Evolutionary conservation across 495 filamentous ascomycete genomes (phyloP).

Genomic region (Trichoderma asperelloides): DNA sequence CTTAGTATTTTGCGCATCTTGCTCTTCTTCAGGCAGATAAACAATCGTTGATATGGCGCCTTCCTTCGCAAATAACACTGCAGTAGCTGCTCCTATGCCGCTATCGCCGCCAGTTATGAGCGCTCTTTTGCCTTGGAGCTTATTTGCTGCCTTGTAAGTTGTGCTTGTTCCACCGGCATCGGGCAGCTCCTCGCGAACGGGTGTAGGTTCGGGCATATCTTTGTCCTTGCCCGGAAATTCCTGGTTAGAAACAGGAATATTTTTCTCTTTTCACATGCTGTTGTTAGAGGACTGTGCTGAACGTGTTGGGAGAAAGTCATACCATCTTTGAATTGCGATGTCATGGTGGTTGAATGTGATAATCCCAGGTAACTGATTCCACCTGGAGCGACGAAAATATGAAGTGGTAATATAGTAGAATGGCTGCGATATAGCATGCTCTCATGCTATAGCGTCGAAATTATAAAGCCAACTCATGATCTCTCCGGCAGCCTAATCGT

Average conservation of each 20-base stretch:
- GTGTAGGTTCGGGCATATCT: constrained; percentile 53
- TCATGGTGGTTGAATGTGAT: constrained; percentile 17
- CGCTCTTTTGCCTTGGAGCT: constrained; percentile 64
- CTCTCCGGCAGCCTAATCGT: background rate
- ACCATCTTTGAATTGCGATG: constrained; percentile 48
- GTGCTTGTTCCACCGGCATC: constrained; percentile 61
- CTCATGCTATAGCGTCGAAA: background rate
- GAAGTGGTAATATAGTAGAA: background rate
- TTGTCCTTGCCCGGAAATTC: constrained; percentile 58
- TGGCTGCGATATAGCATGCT: background rate
- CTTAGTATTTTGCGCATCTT: constrained; percentile 69
- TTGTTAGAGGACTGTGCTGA: background rate
- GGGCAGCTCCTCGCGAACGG: constrained; percentile 58
- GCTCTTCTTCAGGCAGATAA: constrained; percentile 68
- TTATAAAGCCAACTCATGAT: background rate
- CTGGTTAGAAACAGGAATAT: constrained; percentile 60
- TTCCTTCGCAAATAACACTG: constrained; percentile 76
- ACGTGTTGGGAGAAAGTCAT: constrained; percentile 12
- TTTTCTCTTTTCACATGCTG: constrained; percentile 43
- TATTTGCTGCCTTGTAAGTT: constrained; percentile 69
- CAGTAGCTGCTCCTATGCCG: constrained; percentile 71
- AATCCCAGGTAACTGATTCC: background rate
- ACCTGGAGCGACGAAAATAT: background rate
- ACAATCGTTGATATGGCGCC: constrained; percentile 67
- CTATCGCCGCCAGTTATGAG: constrained; percentile 79